These are phyloP conservation scores for Rutidosis leptorrhynchoides DNA, from an alignment of 129 eudicot genomes.

Conservation along the genomic window DNA sequence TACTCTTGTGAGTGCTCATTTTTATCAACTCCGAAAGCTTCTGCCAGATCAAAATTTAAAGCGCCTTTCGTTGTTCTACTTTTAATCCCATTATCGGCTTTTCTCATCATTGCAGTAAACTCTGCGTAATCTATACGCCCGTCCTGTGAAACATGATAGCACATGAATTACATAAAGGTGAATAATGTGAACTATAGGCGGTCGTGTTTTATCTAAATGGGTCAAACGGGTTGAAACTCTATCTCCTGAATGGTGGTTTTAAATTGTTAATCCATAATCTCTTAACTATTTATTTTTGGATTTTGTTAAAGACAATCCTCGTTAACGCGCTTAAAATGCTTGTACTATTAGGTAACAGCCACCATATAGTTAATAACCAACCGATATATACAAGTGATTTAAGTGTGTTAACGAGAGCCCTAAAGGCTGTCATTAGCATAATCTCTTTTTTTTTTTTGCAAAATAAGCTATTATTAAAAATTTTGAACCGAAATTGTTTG, in stretches of 20 bases:
- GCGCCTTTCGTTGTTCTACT: conserved; percentile 49
- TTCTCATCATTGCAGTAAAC: conserved; percentile 67
- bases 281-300: not conserved
- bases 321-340: too few species aligned
- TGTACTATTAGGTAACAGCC: too few species aligned
- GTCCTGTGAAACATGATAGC: conserved; percentile 33
- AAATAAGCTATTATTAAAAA: too few species aligned
- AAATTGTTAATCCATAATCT: not conserved
- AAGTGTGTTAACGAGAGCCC: too few species aligned
- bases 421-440: too few species aligned
- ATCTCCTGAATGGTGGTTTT: not conserved
- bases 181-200: not conserved
- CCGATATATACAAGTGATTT: too few species aligned
- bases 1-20: conserved; percentile 20
- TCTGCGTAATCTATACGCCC: conserved; percentile 60
- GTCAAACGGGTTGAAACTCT: not conserved
- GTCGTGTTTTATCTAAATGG: not conserved
- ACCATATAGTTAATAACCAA: too few species aligned
- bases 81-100: conserved; percentile 40
- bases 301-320: too few species aligned
- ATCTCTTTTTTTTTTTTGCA: too few species aligned
- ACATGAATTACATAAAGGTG: not conserved
- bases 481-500: not conserved
- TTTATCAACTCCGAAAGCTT: conserved; percentile 36
- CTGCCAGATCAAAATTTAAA: conserved; percentile 48